Evolutionary conservation across 2,329 filamentous ascomycete species (phyloP), one percentile per base, ranked within the genome.

Genomic region (Sclerotinia subarctica): DNA sequence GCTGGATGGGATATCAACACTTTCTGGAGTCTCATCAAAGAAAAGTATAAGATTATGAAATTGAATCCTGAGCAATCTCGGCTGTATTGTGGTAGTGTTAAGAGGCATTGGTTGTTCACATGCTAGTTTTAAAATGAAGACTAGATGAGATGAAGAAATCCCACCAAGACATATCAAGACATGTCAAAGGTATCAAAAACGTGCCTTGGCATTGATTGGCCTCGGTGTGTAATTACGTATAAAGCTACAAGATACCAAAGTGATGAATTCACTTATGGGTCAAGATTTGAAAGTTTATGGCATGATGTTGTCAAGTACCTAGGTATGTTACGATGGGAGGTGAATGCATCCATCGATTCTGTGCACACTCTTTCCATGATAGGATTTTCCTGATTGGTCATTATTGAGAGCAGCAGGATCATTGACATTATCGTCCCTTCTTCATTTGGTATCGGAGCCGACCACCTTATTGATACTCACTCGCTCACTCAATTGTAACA

Each of bases 401-500:
- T 44, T 3, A 42, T n/a, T n/a, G n/a, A 10, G 7, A 58, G 35
- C 24, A 17, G n/a, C 5, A 64, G 10, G 3, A 44, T 29, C 7
- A 56, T 24, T 29, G n/a, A 54, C 7, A 56, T 24, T 29, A 19
- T 64, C 42, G 51, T 57, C 42, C 35, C 62, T 64, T 44, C 62
- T 64, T 6, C 4, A 7, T 57, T 24, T 64, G 49, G 21, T 32
- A 17, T 64, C 21, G 24, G 26, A 13, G 35, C 19, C 29, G 49
- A 46, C 17, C 10, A 24, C 35, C 32, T 42, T 42, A 10, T 42
- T 42, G 5, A 19, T n/a, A n/a, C n/a, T 24, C 2, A 4, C 29
- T 5, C 29, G 5, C 29, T 29, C 29, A 5, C 29, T 54, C 51
- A 32, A 17, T 5, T 35, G 1, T 1, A 46, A 46, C n/a, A 46